Percentiles rank a stretch among this genome's conserved stretches.
Evolutionary conservation across 2,329 filamentous ascomycete genomes (phyloP).

Genomic region (Fusarium sp.): DNA sequence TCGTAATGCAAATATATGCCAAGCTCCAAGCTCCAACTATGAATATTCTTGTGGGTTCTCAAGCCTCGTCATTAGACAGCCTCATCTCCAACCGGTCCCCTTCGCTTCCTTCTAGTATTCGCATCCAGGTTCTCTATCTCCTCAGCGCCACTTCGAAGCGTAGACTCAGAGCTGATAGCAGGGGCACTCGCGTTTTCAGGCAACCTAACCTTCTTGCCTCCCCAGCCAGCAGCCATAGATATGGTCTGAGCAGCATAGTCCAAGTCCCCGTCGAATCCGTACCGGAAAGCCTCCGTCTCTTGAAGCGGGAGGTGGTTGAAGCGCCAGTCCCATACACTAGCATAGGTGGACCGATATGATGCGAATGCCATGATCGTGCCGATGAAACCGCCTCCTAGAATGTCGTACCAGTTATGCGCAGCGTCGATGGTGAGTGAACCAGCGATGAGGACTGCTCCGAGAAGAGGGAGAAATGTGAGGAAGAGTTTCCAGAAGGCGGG

Average conservation of each 20-base stretch:
- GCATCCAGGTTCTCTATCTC: constrained; percentile 29
- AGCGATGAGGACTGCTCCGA: constrained; percentile 68
- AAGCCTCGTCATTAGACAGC: constrained; percentile 3
- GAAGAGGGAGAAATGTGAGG: constrained; percentile 65
- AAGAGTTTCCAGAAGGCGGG: constrained; percentile 74
- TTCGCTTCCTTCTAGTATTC: constrained; percentile 25
- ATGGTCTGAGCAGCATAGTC: constrained; percentile 37
- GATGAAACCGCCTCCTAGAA: constrained; percentile 70
- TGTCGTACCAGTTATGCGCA: constrained; percentile 76
- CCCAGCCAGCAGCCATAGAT: constrained; percentile 42
- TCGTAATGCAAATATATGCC: neutral
- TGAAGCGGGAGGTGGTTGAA: constrained; percentile 73
- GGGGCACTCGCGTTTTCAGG: constrained; percentile 14
- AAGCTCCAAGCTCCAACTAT: neutral
- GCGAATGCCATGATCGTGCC: constrained; percentile 70
- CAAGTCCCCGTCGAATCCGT: constrained; percentile 26
- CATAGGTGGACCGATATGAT: constrained; percentile 73
- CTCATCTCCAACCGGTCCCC: constrained; percentile 26
- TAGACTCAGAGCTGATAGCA: constrained; percentile 13
- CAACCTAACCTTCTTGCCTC: constrained; percentile 30
- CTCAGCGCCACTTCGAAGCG: constrained; percentile 27
- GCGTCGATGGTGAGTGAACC: constrained; percentile 71
- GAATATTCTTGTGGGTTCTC: neutral
- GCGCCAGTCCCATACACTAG: constrained; percentile 74
- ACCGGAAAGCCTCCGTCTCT: constrained; percentile 47